Evolutionary conservation across 2,329 filamentous ascomycete species (phyloP).

Genomic region (Gnomoniopsis sp.): DNA sequence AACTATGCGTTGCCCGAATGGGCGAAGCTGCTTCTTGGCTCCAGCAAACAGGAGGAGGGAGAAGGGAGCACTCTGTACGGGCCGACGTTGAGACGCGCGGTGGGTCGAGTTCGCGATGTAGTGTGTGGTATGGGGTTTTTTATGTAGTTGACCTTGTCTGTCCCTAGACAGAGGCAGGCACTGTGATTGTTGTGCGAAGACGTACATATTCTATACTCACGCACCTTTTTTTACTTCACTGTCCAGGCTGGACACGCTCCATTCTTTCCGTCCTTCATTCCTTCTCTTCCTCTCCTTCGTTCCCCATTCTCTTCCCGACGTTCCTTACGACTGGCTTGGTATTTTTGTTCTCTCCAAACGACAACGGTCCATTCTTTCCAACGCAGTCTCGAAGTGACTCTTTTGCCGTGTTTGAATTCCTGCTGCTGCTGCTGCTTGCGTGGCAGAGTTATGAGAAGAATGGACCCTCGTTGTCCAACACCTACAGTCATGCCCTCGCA

Average conservation of each 20-base stretch:
- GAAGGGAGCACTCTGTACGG: neutral
- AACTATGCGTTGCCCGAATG: constrained; percentile 12
- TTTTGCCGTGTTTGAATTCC: constrained; percentile 23
- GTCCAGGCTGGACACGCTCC: neutral
- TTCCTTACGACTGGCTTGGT: constrained; percentile 41
- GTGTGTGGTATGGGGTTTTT: neutral
- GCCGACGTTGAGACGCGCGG: neutral
- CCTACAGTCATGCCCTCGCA: constrained; percentile 43
- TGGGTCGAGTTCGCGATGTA: neutral
- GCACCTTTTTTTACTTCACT: neutral
- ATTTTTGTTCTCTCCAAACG: constrained; percentile 10
- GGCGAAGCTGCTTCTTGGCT: neutral
- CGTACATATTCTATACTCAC: constrained; percentile 3
- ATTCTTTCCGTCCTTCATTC: constrained; percentile 16
- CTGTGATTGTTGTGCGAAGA: neutral
- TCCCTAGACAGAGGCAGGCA: neutral
- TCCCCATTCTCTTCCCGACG: constrained; percentile 21
- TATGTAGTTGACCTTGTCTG: neutral
- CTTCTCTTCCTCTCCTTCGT: constrained; percentile 12
- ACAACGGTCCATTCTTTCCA: constrained; percentile 25
- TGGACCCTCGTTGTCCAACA: constrained; percentile 40
- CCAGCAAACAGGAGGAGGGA: neutral
- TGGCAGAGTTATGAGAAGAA: constrained; percentile 21
- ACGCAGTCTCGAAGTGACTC: neutral
- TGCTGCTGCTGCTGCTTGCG: constrained; percentile 23